Evolutionary conservation across 345 rosid genomes (phyloP), one percentile per base, ranked within the genome.

Genomic region (Orychophragmus violaceus): DNA sequence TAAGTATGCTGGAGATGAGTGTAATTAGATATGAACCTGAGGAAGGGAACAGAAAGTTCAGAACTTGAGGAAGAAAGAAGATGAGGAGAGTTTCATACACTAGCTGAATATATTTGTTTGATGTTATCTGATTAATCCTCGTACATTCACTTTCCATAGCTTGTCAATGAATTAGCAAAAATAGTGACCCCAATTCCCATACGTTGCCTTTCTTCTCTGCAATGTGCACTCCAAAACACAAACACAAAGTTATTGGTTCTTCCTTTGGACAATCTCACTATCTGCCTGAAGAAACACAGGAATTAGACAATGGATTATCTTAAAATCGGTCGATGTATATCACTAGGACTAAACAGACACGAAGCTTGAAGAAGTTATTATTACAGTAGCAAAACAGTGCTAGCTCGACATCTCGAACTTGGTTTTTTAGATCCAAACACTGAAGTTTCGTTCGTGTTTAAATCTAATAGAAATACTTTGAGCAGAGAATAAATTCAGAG

Each of bases 71-170:
- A n/a, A n/a, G n/a, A n/a, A n/a, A n/a, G n/a, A n/a, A n/a, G n/a
- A n/a, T n/a, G n/a, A n/a, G n/a, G n/a, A n/a, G n/a, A n/a, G n/a
- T n/a, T n/a, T n/a, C n/a, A n/a, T n/a, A n/a, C n/a, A n/a, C n/a
- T n/a, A n/a, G n/a, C n/a, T n/a, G n/a, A n/a, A n/a, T n/a, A n/a
- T n/a, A n/a, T n/a, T n/a, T n/a, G n/a, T n/a, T n/a, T n/a, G n/a
- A n/a, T n/a, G n/a, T n/a, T n/a, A n/a, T n/a, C n/a, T n/a, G n/a
- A n/a, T n/a, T n/a, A n/a, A n/a, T n/a, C n/a, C n/a, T n/a, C n/a
- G 79, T 56, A 64, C 61, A 74, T 35, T 88, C 90, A 88, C 89
- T 77, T 82, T 87, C 88, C 99, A 94, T 94, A 68, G 36, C 79
- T 84, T 30, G 69, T 82, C 44, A 68, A 71, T 66, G 74, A 68